Percentiles rank a stretch among this genome's conserved stretches.
phyloP scores from a whole-genome alignment of 2,329 filamentous ascomycete species.

The Metarhizium rileyi region DNA sequence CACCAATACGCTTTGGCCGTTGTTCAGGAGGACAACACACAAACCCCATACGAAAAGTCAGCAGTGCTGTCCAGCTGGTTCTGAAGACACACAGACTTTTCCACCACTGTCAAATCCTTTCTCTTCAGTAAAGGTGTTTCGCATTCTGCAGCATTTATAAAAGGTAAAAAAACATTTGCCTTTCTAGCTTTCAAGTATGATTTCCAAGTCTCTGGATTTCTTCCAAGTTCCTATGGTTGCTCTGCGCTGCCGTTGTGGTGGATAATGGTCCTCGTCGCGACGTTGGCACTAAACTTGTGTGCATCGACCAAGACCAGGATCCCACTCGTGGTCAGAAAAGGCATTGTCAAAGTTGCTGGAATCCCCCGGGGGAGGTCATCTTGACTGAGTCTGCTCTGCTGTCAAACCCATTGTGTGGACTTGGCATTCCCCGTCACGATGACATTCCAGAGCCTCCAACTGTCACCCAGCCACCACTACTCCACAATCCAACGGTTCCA shows the following conservation, averaged over 20 bases:
- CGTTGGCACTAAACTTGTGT: no score
- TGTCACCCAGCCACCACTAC: background rate
- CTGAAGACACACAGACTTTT: conserved; percentile 9
- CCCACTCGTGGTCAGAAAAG: no score
- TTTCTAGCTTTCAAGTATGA: no score
- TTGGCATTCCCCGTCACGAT: background rate
- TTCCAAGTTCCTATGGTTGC: no score
- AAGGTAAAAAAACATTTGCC: no score
- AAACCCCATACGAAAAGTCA: background rate
- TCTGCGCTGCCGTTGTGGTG: no score
- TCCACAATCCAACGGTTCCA: conserved; percentile 1
- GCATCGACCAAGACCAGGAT: no score
- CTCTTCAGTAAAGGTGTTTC: background rate
- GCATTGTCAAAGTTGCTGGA: no score
- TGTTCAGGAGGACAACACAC: background rate
- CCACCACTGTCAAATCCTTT: background rate
- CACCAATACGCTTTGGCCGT: background rate
- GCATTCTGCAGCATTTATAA: background rate
- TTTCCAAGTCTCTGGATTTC: no score
- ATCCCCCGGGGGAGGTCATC: background rate
- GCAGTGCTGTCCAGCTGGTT: conserved; percentile 13
- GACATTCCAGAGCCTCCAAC: conserved; percentile 2
- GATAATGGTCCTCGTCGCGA: no score
- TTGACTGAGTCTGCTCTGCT: background rate
- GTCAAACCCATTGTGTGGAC: background rate